phyloP scores from a whole-genome alignment of 371 early-diverging fungal genomes.

The Conidiobolus incongruus region DNA sequence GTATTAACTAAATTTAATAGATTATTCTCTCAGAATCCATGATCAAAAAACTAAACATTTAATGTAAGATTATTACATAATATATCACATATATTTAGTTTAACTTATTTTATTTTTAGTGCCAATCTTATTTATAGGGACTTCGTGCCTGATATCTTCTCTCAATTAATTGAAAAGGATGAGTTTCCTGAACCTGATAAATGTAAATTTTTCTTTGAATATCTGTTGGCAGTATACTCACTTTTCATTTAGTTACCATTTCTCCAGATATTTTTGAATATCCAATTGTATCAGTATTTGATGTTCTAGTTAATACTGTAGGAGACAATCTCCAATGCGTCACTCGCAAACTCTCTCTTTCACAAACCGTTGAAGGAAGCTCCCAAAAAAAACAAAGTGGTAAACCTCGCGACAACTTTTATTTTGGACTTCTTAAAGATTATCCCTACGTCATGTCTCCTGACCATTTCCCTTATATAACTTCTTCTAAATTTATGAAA shows the following conservation, averaged over 20 bases:
- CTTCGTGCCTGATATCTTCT: slow-evolving; percentile 9
- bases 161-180: slow-evolving; percentile 9
- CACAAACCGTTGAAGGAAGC: slow-evolving; percentile 4
- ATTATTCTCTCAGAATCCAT: too few relatives aligned
- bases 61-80: not conserved
- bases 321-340: slow-evolving; percentile 5
- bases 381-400: slow-evolving; percentile 7
- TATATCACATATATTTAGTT: not conserved
- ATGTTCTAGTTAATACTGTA: slow-evolving; percentile 10
- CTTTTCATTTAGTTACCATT: slow-evolving; percentile 9
- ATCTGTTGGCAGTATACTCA: not conserved
- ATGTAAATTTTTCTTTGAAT: not conserved
- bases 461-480: not conserved
- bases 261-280: slow-evolving; percentile 13
- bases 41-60: not conserved
- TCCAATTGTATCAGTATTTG: slow-evolving; percentile 14
- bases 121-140: not conserved
- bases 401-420: slow-evolving; percentile 8
- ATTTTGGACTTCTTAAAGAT: slow-evolving; percentile 27
- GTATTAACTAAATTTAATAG: too few relatives aligned
- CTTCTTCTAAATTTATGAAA: not conserved
- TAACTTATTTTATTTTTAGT: not conserved
- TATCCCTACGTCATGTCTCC: slow-evolving; percentile 25
- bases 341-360: not conserved
- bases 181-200: not conserved